Evolutionary conservation across 78 protist species (phyloP).

Genomic region (Andalucia godoyi): DNA sequence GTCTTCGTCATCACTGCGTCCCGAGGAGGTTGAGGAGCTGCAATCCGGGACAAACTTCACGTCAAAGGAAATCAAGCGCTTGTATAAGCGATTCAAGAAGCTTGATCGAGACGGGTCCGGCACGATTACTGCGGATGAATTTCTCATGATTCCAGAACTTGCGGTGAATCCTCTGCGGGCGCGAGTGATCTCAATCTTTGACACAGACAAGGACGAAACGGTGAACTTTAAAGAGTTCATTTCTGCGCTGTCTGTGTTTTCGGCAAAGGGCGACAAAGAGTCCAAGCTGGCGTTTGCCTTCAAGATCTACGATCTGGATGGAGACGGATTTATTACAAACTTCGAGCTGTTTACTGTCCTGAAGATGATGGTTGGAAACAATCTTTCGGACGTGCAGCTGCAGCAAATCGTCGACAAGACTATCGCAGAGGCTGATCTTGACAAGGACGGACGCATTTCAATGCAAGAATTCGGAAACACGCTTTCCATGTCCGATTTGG

Average conservation of each 20-base stretch:
- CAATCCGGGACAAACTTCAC: constrained; percentile 12
- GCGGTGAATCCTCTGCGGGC: constrained; percentile 41
- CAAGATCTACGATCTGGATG: constrained; percentile 84
- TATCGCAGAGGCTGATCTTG: constrained; percentile 75
- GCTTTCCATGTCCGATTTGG: not conserved
- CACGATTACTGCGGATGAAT: constrained; percentile 67
- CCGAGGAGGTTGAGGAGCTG: constrained; percentile 16
- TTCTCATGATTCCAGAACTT: constrained; percentile 72
- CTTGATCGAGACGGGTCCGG: constrained; percentile 78
- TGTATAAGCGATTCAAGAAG: constrained; percentile 72
- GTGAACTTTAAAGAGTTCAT: constrained; percentile 37
- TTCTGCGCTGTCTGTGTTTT: constrained; percentile 34
- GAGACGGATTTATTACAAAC: constrained; percentile 77
- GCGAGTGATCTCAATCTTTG: constrained; percentile 33
- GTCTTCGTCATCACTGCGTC: not conserved
- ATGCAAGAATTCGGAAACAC: constrained; percentile 56
- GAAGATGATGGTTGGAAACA: constrained; percentile 90
- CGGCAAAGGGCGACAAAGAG: not conserved
- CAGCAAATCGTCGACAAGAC: constrained; percentile 96
- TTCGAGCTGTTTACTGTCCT: constrained; percentile 45
- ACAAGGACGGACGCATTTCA: constrained; percentile 64
- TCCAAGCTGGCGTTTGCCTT: constrained; percentile 42
- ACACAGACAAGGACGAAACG: constrained; percentile 5
- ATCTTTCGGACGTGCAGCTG: constrained; percentile 76
- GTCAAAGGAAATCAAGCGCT: constrained; percentile 23